Conservation (phyloP, 1,284 basidiomycete species). For the Athelia sp. region DNA sequence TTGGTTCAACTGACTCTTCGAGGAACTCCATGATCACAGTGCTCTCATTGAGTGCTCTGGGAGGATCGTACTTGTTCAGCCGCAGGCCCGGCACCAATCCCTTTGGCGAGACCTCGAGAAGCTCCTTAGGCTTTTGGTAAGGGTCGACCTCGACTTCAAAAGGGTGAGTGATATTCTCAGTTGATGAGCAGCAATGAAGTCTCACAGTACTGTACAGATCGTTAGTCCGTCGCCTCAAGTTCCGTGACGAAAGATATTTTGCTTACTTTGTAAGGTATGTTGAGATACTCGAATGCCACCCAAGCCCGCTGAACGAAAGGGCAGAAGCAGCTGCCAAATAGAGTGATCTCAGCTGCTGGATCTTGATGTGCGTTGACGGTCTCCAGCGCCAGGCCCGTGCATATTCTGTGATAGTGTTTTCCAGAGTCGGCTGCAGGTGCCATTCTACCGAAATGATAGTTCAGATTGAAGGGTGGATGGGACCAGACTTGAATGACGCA, state of each 20-base stretch:
- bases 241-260: neutral
- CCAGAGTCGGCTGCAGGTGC: slow-evolving; percentile 21
- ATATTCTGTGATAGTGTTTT: slow-evolving; percentile 45
- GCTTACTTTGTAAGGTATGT: slow-evolving; percentile 53
- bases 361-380: slow-evolving; percentile 43
- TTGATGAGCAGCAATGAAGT: neutral
- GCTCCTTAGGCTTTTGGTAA: slow-evolving; percentile 73
- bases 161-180: neutral
- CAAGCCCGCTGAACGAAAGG: slow-evolving; percentile 74
- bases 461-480: too few relatives aligned
- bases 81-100: slow-evolving; percentile 73
- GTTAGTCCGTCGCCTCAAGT: neutral
- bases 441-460: too few relatives aligned
- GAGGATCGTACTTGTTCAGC: slow-evolving; percentile 45
- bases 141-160: slow-evolving; percentile 73
- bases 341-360: slow-evolving; percentile 44
- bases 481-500: too few relatives aligned
- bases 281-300: slow-evolving; percentile 61
- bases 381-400: slow-evolving; percentile 54
- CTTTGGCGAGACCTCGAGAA: slow-evolving; percentile 76
- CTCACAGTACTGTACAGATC: slow-evolving; percentile 10
- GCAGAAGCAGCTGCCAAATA: slow-evolving; percentile 71
- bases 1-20: slow-evolving; percentile 69
- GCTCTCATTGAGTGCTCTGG: slow-evolving; percentile 62
- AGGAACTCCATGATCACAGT: slow-evolving; percentile 71